phyloP scores from a whole-genome alignment of 2,329 filamentous ascomycete genomes.

The Monilinia vaccinii-corymbosi region DNA sequence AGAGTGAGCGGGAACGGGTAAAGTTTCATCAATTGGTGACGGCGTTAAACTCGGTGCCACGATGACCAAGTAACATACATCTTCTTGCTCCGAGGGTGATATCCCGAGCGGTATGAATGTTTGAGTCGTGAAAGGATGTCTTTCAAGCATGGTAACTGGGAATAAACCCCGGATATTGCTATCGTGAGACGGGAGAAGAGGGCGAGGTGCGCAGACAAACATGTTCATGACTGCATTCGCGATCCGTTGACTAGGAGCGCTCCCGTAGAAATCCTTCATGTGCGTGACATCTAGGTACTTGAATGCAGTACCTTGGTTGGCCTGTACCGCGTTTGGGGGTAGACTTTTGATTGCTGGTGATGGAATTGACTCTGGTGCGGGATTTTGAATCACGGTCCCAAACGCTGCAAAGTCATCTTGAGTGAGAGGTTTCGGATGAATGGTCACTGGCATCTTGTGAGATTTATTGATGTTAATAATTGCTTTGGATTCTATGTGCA shows the following conservation, averaged over 20 bases:
- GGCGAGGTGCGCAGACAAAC: conserved; percentile 72
- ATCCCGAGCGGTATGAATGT: conserved; percentile 75
- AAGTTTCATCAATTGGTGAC: conserved; percentile 26
- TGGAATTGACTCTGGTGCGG: conserved; percentile 47
- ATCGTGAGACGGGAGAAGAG: conserved; percentile 34
- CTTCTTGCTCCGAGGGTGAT: conserved; percentile 33
- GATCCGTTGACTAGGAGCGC: conserved; percentile 48
- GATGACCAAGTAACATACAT: conserved; percentile 67
- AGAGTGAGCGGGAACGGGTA: conserved; percentile 36
- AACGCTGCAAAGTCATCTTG: conserved; percentile 64
- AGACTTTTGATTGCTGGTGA: conserved; percentile 30
- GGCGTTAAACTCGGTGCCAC: conserved; percentile 69
- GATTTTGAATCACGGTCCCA: conserved; percentile 74
- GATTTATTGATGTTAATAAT: neutral
- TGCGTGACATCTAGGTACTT: conserved; percentile 78
- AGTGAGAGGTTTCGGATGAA: conserved; percentile 59
- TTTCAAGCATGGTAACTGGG: conserved; percentile 66
- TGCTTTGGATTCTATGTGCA: neutral
- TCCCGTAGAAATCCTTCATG: conserved; percentile 60
- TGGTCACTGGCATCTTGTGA: conserved; percentile 17
- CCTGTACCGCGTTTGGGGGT: conserved; percentile 43
- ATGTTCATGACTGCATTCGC: conserved; percentile 67
- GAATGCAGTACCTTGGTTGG: conserved; percentile 82
- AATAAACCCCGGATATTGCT: conserved; percentile 38
- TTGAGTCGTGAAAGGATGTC: conserved; percentile 90